These are phyloP conservation scores for Trametes sp. DNA, from an alignment of 1,284 basidiomycete genomes.

Conservation along the genomic window DNA sequence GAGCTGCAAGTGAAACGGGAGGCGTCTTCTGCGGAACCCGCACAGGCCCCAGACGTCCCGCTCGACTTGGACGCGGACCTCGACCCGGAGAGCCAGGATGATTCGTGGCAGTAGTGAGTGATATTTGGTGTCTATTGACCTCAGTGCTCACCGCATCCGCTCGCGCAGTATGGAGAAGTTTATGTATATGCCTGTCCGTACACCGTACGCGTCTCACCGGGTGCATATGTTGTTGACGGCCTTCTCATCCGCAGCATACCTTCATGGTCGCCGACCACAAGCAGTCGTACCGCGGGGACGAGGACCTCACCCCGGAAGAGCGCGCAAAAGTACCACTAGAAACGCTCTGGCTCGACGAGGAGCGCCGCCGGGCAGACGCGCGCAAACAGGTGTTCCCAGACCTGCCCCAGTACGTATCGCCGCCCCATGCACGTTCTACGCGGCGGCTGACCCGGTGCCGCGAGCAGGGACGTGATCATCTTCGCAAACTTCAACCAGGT, in stretches of 20 bases:
- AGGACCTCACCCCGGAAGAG: conserved; percentile 37
- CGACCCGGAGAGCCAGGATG: conserved; percentile 57
- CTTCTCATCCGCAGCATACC: conserved; percentile 48
- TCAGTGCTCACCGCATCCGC: conserved; percentile 8
- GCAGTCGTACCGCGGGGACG: conserved; percentile 53
- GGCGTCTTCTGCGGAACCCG: background rate
- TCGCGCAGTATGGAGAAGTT: conserved; percentile 50
- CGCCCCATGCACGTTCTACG: background rate
- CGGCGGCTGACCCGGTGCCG: background rate
- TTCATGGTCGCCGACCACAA: conserved; percentile 72
- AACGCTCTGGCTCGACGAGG: conserved; percentile 56
- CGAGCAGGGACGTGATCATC: conserved; percentile 54
- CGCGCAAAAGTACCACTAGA: conserved; percentile 34
- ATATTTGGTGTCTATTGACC: conserved; percentile 10
- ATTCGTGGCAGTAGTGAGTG: conserved; percentile 64
- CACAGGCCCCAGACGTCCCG: background rate
- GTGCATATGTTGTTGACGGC: background rate
- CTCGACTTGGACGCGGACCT: conserved; percentile 48
- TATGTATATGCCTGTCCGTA: conserved; percentile 59
- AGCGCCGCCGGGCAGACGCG: conserved; percentile 52
- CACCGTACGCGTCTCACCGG: background rate
- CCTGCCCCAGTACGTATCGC: conserved; percentile 49
- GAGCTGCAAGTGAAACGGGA: conserved; percentile 16
- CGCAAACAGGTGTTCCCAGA: conserved; percentile 56
- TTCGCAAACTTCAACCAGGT: conserved; percentile 74